Conservation (phyloP, 345 rosid species). For the Raphanus raphanistrum region DNA sequence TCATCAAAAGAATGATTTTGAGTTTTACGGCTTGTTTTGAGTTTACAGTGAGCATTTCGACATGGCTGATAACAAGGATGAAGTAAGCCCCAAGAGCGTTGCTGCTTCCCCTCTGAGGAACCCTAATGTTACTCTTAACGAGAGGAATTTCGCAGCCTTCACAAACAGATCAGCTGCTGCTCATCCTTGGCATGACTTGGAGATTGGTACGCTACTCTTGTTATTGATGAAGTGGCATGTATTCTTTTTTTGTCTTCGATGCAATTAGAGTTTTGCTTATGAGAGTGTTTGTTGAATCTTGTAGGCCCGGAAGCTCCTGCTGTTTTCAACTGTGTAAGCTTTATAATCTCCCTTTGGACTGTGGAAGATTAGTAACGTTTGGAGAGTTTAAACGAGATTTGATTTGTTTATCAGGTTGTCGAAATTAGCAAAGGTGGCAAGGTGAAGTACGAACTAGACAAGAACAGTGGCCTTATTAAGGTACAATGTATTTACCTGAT, state of each 20-base stretch:
- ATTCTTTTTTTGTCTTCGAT: neutral
- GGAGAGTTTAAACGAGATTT: neutral
- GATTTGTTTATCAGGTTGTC: constrained; percentile 58
- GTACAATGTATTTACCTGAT: constrained; percentile 36
- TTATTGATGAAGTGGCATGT: neutral
- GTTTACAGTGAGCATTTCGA: constrained; percentile 16
- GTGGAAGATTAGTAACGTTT: neutral
- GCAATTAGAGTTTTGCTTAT: constrained; percentile 2
- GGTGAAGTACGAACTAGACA: constrained; percentile 98
- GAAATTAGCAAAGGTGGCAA: constrained; percentile 96
- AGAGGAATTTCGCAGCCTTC: constrained; percentile 80
- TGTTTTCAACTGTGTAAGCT: constrained; percentile 84
- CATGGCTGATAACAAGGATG: constrained; percentile 56
- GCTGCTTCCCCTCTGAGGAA: constrained; percentile 37
- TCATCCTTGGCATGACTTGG: constrained; percentile 97
- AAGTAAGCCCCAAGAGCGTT: constrained; percentile 29
- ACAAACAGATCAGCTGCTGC: constrained; percentile 76
- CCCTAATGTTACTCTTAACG: constrained; percentile 53
- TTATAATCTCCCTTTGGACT: constrained; percentile 10
- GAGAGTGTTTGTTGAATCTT: constrained; percentile 22
- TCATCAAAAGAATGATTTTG: neutral
- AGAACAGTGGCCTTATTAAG: constrained; percentile 83
- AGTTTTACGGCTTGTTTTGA: constrained; percentile 7
- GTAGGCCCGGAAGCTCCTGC: constrained; percentile 90
- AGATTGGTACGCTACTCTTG: constrained; percentile 55